phyloP scores from a whole-genome alignment of 805 yeast genomes.

The Starmerella vaccinii region DNA sequence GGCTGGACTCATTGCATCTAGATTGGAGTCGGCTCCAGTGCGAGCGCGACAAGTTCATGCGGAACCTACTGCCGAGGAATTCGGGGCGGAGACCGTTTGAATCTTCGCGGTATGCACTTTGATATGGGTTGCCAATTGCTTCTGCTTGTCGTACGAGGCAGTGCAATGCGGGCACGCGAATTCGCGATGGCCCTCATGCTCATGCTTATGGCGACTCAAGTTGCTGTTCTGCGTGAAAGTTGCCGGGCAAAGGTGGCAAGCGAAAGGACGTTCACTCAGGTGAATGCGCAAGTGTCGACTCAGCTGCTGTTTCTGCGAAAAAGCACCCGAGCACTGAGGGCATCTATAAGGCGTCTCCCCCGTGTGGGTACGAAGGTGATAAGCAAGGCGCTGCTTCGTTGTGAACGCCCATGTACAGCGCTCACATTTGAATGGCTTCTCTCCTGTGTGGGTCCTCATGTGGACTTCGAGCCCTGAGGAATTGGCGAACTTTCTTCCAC shows the following conservation, averaged over 20 bases:
- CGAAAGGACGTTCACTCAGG: conserved; percentile 2
- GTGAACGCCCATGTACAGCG: conserved; percentile 5
- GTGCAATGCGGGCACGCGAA: neutral
- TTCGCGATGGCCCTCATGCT: conserved; percentile 1
- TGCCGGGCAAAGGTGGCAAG: conserved; percentile 2
- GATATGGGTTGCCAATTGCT: neutral
- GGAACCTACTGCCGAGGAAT: neutral
- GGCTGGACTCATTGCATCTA: too few relatives aligned
- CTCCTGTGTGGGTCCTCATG: conserved; percentile 71
- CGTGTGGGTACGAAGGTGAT: conserved; percentile 1
- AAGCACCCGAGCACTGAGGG: neutral
- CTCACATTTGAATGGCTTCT: conserved; percentile 56
- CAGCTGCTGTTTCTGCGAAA: conserved; percentile 3
- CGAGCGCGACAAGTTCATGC: too few relatives aligned
- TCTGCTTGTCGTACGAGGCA: neutral
- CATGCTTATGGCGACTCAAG: conserved; percentile 4
- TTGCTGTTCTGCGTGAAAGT: conserved; percentile 3
- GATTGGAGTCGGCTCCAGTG: too few relatives aligned
- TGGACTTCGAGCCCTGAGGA: conserved; percentile 79
- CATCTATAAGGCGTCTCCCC: conserved; percentile 3
- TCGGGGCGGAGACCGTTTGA: neutral
- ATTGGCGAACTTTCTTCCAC: conserved; percentile 69
- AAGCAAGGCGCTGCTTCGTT: neutral
- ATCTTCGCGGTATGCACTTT: neutral
- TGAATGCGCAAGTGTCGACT: conserved; percentile 4